A percentile compares a stretch with the other conserved stretches of the same genome.
phyloP scores from a whole-genome alignment of 2,329 filamentous ascomycete genomes.

The Colletotrichum orbiculare region DNA sequence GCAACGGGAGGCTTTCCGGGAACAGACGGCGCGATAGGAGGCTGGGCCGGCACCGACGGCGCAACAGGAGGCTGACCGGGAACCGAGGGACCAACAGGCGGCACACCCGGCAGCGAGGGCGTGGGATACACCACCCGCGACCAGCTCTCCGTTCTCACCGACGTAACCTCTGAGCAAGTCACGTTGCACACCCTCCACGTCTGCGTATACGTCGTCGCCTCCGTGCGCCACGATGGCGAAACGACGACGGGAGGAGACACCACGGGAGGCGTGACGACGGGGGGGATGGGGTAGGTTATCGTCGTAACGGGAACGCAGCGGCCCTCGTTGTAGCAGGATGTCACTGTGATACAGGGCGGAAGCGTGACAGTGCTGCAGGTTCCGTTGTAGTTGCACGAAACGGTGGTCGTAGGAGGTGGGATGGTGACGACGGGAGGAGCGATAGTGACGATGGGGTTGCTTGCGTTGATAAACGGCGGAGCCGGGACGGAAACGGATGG shows the following conservation, averaged over 20 bases:
- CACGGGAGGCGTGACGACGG: not conserved
- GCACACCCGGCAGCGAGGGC: too few species aligned
- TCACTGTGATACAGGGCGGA: slow-evolving; percentile 3
- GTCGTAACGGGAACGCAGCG: slow-evolving; percentile 2
- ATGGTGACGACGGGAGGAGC: slow-evolving; percentile 15
- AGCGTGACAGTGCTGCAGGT: slow-evolving; percentile 5
- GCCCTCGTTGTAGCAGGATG: slow-evolving; percentile 7
- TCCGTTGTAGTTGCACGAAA: slow-evolving; percentile 6
- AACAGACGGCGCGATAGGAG: not conserved
- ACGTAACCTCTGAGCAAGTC: not conserved
- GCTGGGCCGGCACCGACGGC: not conserved
- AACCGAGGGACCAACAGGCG: too few species aligned
- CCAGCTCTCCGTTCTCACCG: too few species aligned
- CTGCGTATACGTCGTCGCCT: too few species aligned
- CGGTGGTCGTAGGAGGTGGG: slow-evolving; percentile 1
- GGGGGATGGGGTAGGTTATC: slow-evolving; percentile 1
- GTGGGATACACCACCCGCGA: too few species aligned
- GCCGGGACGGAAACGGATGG: not conserved
- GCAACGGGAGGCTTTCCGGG: not conserved
- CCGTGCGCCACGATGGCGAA: not conserved
- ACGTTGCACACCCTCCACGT: not conserved
- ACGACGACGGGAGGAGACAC: not conserved
- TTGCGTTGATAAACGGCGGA: slow-evolving; percentile 4
- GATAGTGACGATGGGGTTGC: not conserved
- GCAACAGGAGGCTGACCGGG: too few species aligned